Conservation (phyloP, 1,139 yeast species). For the Lodderomyces oxycetoniae region DNA sequence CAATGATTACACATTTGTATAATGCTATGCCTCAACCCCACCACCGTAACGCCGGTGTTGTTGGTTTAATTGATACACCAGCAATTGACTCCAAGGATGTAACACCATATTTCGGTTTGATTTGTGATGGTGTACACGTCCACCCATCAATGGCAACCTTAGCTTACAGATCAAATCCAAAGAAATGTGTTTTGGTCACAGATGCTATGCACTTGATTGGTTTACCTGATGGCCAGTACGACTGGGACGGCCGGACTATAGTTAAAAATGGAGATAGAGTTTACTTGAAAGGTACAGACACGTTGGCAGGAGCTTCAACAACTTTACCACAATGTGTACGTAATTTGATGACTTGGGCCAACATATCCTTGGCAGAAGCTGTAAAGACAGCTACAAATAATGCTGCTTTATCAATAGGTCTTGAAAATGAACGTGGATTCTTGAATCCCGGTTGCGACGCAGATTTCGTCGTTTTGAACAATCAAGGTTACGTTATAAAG, state of each 20-base stretch:
- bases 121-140: slow-evolving; percentile 61
- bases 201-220: slow-evolving; percentile 60
- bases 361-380: slow-evolving; percentile 49
- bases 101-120: slow-evolving; percentile 53
- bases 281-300: slow-evolving; percentile 51
- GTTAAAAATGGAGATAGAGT: slow-evolving; percentile 48
- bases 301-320: slow-evolving; percentile 63
- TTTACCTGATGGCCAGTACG: slow-evolving; percentile 46
- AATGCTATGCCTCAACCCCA: slow-evolving; percentile 70
- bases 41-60: slow-evolving; percentile 57
- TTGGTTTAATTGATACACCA: slow-evolving; percentile 43
- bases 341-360: slow-evolving; percentile 52
- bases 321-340: slow-evolving; percentile 52
- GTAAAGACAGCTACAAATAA: slow-evolving; percentile 54
- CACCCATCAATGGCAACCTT: slow-evolving; percentile 53
- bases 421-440: slow-evolving; percentile 46
- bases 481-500: slow-evolving; percentile 41
- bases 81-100: slow-evolving; percentile 16
- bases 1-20: slow-evolving; percentile 60
- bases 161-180: slow-evolving; percentile 53
- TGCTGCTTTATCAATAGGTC: slow-evolving; percentile 49
- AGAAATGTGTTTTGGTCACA: slow-evolving; percentile 54
- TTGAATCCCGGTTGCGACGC: slow-evolving; percentile 55
- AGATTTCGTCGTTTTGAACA: slow-evolving; percentile 49
- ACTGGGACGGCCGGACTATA: slow-evolving; percentile 47